Conservation (phyloP, 2,329 filamentous ascomycete species). For the Pseudogymnoascus sp. region DNA sequence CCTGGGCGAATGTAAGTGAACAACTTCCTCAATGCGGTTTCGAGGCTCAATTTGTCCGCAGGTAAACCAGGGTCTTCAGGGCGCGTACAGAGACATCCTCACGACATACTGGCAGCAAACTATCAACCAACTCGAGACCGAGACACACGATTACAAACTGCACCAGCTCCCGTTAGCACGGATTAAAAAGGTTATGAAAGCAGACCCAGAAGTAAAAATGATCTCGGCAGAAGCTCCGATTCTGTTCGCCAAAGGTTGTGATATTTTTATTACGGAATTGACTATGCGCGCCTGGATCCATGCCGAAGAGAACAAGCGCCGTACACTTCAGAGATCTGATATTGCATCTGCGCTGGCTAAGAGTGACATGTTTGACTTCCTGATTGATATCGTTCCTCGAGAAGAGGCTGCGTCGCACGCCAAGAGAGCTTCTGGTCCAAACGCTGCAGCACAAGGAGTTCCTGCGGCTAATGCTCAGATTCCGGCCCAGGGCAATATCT, state of each 20-base stretch:
- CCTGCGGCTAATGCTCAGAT: constrained; percentile 41
- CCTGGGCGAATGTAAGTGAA: constrained; percentile 79
- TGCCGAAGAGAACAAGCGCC: constrained; percentile 95
- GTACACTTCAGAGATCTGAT: constrained; percentile 89
- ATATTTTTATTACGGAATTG: constrained; percentile 97
- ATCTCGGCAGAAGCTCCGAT: constrained; percentile 98
- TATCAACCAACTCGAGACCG: constrained; percentile 87
- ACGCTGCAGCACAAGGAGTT: constrained; percentile 37
- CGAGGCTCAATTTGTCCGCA: constrained; percentile 33
- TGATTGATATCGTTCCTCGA: constrained; percentile 95
- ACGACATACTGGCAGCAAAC: constrained; percentile 99
- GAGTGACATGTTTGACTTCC: constrained; percentile 99
- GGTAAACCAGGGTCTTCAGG: constrained; percentile 91
- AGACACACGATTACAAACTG: constrained; percentile 96
- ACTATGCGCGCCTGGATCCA: constrained; percentile 99
- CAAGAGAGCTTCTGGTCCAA: constrained; percentile 56
- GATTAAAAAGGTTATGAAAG: constrained; percentile 99
- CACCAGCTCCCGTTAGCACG: constrained; percentile 94
- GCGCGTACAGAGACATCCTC: constrained; percentile 90
- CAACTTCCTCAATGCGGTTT: constrained; percentile 16
- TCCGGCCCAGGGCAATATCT: constrained; percentile 41
- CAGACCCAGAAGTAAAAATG: constrained; percentile 98
- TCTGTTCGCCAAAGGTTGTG: constrained; percentile 94
- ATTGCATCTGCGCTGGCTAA: constrained; percentile 94
- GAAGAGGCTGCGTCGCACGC: constrained; percentile 84